Evolutionary conservation across 805 yeast species (phyloP).

Genomic region (Cyberlindnera xylosilytica): DNA sequence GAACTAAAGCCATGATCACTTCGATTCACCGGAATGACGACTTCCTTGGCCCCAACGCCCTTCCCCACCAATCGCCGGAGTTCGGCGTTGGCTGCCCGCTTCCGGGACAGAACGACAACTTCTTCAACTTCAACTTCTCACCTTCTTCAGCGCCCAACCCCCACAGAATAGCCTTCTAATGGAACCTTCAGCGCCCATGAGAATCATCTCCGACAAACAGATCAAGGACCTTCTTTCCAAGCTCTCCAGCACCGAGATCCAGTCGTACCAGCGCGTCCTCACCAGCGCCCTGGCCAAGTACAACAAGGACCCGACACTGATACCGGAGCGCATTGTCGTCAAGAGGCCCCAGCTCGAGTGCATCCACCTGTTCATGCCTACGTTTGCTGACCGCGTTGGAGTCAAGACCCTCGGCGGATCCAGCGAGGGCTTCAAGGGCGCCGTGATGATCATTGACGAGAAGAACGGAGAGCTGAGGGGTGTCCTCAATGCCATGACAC

Average conservation of each 20-base stretch:
- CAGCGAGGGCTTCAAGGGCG: constrained; percentile 56
- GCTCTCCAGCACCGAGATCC: constrained; percentile 21
- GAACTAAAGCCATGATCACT: no score
- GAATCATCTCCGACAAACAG: background rate
- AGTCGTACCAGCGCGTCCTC: constrained; percentile 36
- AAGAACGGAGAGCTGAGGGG: constrained; percentile 49
- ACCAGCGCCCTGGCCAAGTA: constrained; percentile 39
- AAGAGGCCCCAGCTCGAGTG: constrained; percentile 34
- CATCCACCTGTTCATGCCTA: constrained; percentile 63
- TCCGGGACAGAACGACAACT: no score
- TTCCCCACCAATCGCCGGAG: no score
- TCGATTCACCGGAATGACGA: no score
- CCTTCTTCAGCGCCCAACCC: no score
- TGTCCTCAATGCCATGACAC: constrained; percentile 51
- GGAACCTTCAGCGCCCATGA: background rate
- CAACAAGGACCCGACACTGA: constrained; percentile 39
- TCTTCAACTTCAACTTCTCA: no score
- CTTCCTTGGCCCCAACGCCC: no score
- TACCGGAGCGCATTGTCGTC: constrained; percentile 54
- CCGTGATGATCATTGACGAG: constrained; percentile 48
- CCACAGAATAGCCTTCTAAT: no score
- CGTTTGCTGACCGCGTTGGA: constrained; percentile 54
- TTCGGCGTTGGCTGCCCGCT: no score
- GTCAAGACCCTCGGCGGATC: constrained; percentile 61
- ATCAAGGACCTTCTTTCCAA: background rate